Conservation (phyloP, 2,329 filamentous ascomycete species). For the Diaporthe ilicicola region DNA sequence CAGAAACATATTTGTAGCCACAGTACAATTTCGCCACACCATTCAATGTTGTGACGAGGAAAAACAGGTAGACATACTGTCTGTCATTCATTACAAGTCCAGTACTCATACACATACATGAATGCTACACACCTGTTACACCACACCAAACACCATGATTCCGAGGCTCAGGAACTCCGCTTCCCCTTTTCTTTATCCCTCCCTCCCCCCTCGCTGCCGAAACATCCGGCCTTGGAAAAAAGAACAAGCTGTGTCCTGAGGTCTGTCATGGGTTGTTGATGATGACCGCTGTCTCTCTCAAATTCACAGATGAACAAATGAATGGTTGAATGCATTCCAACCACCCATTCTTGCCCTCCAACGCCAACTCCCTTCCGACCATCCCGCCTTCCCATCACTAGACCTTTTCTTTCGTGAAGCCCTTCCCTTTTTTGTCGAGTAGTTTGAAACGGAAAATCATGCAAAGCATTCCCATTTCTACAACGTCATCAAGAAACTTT, state of each 20-base stretch:
- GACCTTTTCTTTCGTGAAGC: neutral
- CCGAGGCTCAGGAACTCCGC: neutral
- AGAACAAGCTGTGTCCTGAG: too few species aligned
- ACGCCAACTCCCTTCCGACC: neutral
- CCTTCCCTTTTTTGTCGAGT: neutral
- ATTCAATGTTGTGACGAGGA: too few species aligned
- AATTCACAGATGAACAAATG: neutral
- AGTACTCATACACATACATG: slow-evolving; percentile 23
- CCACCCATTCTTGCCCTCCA: neutral
- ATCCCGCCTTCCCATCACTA: neutral
- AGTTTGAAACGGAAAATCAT: neutral
- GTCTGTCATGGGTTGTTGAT: neutral
- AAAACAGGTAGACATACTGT: too few species aligned
- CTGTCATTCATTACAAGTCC: slow-evolving; percentile 14
- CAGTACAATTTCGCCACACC: too few species aligned
- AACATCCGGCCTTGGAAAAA: too few species aligned
- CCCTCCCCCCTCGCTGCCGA: neutral
- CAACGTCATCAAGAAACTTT: neutral
- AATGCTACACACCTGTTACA: neutral
- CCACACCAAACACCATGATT: neutral
- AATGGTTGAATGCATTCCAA: neutral
- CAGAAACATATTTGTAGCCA: too few species aligned
- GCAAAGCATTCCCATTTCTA: neutral
- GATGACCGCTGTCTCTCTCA: neutral
- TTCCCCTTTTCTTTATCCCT: neutral